Conservation (phyloP, 2,329 filamentous ascomycete species). For the Arthroderma sp. region DNA sequence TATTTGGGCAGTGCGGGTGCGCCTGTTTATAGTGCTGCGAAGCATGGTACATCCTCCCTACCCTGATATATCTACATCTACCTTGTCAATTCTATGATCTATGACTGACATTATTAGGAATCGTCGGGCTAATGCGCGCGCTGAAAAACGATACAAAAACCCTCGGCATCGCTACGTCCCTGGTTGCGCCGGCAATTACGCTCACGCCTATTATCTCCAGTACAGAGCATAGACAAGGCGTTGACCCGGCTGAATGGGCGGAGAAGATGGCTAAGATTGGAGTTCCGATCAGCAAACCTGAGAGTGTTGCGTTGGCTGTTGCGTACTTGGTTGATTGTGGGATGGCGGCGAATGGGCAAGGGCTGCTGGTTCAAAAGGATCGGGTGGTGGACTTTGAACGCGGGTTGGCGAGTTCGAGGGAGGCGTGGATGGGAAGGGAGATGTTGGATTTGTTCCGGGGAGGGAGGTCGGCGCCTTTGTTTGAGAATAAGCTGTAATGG, state of each 20-base stretch:
- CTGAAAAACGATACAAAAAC: slow-evolving; percentile 37
- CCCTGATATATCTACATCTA: too few species aligned
- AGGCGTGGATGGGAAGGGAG: slow-evolving; percentile 38
- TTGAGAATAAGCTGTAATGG: slow-evolving; percentile 15
- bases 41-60: slow-evolving; percentile 28
- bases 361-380: slow-evolving; percentile 34
- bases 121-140: slow-evolving; percentile 38
- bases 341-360: slow-evolving; percentile 32
- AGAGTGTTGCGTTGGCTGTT: slow-evolving; percentile 33
- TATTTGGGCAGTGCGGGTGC: slow-evolving; percentile 37
- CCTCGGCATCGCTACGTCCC: slow-evolving; percentile 32
- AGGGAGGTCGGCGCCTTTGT: slow-evolving; percentile 22
- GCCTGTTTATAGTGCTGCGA: slow-evolving; percentile 37
- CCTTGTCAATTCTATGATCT: background rate
- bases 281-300: slow-evolving; percentile 36
- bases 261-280: slow-evolving; percentile 31
- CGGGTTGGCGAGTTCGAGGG: slow-evolving; percentile 33
- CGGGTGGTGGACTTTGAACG: slow-evolving; percentile 32
- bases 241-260: slow-evolving; percentile 28
- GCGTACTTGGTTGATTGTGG: slow-evolving; percentile 34
- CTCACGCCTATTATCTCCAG: slow-evolving; percentile 33
- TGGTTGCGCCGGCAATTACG: slow-evolving; percentile 38
- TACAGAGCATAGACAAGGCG: slow-evolving; percentile 15
- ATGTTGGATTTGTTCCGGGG: slow-evolving; percentile 38
- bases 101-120: slow-evolving; percentile 14